phyloP scores from a whole-genome alignment of 306 rosid genomes.

The Cucurbita pepo region DNA sequence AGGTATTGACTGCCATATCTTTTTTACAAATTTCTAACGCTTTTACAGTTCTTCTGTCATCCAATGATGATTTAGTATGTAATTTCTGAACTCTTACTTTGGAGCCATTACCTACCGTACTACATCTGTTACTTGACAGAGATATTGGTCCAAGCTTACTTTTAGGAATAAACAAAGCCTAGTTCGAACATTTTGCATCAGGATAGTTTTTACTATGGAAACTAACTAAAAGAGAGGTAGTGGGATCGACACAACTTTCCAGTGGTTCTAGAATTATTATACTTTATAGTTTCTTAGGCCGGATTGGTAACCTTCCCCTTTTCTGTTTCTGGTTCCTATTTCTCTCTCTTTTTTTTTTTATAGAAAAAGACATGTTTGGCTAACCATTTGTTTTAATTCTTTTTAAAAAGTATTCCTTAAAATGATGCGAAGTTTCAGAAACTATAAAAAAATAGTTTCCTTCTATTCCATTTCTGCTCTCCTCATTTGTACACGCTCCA shows the following conservation, averaged over 20 bases:
- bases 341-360: no score
- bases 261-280: background rate
- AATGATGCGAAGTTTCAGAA: no score
- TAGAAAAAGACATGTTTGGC: no score
- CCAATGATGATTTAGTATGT: background rate
- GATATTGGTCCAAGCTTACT: background rate
- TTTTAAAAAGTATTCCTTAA: no score
- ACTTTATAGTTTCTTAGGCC: background rate
- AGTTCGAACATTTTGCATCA: background rate
- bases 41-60: background rate
- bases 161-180: background rate
- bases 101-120: background rate
- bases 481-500: no score
- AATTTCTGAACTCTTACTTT: background rate
- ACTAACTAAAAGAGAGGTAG: background rate
- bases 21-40: background rate
- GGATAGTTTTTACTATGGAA: background rate
- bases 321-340: no score
- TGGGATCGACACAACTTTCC: no score
- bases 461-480: no score
- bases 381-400: no score
- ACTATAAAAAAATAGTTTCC: no score
- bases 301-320: background rate
- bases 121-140: background rate
- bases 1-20: constrained; percentile 30